Conservation (phyloP, 2,329 filamentous ascomycete species). For the Bipolaris cookei region DNA sequence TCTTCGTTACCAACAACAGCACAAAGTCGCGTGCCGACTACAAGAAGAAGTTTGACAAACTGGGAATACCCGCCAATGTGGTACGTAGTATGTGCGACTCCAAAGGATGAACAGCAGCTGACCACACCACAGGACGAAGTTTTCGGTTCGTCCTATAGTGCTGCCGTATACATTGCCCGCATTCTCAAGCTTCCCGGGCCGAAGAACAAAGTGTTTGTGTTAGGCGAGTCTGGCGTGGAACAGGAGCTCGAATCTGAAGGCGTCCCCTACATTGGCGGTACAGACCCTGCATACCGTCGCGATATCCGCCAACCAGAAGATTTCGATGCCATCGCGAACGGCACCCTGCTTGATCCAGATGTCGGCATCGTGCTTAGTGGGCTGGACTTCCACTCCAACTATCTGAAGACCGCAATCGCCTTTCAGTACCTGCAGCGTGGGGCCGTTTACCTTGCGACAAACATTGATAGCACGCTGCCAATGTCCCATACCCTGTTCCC, state of each 20-base stretch:
- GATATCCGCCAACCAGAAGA: conserved; percentile 77
- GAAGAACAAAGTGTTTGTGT: conserved; percentile 91
- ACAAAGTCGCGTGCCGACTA: conserved; percentile 95
- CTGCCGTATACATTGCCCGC: conserved; percentile 92
- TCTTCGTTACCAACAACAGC: conserved; percentile 99
- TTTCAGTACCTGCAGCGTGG: conserved; percentile 85
- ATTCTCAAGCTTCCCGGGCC: conserved; percentile 80
- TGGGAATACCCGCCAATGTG: conserved; percentile 79
- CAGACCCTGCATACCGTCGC: conserved; percentile 76
- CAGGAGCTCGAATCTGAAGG: conserved; percentile 82
- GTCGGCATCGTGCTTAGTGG: conserved; percentile 90
- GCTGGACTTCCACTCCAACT: conserved; percentile 93
- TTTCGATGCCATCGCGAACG: conserved; percentile 74
- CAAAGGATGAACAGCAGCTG: conserved; percentile 1
- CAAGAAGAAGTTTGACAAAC: conserved; percentile 81
- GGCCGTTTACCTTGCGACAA: conserved; percentile 89
- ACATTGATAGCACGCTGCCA: conserved; percentile 88
- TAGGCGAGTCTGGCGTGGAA: conserved; percentile 92
- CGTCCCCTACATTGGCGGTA: conserved; percentile 82
- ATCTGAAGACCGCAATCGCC: conserved; percentile 84
- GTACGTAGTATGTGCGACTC: conserved; percentile 46
- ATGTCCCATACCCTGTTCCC: conserved; percentile 84
- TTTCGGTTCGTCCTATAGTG: conserved; percentile 93
- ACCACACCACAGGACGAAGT: conserved; percentile 73
- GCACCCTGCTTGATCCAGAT: conserved; percentile 80